Evolutionary conservation across 768 basidiomycete species (phyloP).

Genomic region (Boletus rubroflammeus): DNA sequence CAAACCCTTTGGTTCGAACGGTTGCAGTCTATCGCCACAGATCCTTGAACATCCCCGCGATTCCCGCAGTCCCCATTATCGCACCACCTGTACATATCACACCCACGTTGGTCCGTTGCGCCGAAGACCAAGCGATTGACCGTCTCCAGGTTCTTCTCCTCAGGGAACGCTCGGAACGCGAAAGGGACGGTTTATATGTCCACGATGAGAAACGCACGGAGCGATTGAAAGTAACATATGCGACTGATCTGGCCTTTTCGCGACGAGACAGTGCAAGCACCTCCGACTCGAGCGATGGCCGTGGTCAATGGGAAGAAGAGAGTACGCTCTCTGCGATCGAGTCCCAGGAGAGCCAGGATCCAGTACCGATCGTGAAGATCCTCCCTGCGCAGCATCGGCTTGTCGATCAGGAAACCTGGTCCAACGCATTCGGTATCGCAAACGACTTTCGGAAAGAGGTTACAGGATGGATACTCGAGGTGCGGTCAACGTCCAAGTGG

Average conservation of each 20-base stretch:
- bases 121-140: conserved; percentile 43
- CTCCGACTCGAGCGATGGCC: conserved; percentile 10
- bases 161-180: conserved; percentile 38
- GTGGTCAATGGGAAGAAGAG: conserved; percentile 17
- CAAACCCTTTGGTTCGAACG: conserved; percentile 26
- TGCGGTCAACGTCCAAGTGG: conserved; percentile 9
- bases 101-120: conserved; percentile 23
- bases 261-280: conserved; percentile 10
- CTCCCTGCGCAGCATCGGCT: background rate
- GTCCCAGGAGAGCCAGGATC: conserved; percentile 19
- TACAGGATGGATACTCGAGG: conserved; percentile 47
- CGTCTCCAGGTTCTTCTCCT: conserved; percentile 40
- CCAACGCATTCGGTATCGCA: conserved; percentile 30
- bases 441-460: conserved; percentile 33
- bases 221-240: background rate
- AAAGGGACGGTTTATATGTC: conserved; percentile 31
- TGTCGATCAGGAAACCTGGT: conserved; percentile 12
- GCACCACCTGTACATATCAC: conserved; percentile 44
- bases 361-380: background rate
- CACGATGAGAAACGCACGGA: conserved; percentile 10
- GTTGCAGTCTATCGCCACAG: conserved; percentile 1
- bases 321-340: conserved; percentile 12
- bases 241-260: background rate
- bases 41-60: background rate
- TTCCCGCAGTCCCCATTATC: conserved; percentile 45